These are phyloP conservation scores for Cladorrhinum sp. DNA, from an alignment of 2,329 filamentous ascomycete species.

Conservation along the genomic window DNA sequence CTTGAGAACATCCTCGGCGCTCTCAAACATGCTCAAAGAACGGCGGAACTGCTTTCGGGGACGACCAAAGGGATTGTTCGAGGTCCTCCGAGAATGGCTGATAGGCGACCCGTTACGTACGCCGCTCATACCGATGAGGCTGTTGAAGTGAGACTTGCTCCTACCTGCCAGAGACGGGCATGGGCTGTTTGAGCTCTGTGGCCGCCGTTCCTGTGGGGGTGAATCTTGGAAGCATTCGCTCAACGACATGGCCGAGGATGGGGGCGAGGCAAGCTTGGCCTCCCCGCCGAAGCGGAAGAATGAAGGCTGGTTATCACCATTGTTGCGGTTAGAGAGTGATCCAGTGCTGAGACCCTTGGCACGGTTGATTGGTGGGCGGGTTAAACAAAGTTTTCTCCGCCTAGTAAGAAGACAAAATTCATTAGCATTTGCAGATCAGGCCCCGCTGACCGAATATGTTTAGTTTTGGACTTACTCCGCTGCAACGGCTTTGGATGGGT, in stretches of 20 bases:
- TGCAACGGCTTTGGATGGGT: conserved; percentile 47
- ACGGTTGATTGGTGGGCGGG: conserved; percentile 71
- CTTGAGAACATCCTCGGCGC: conserved; percentile 83
- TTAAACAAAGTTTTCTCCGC: conserved; percentile 64
- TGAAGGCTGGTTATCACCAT: conserved; percentile 64
- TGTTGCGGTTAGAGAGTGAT: conserved; percentile 57
- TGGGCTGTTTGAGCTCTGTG: conserved; percentile 59
- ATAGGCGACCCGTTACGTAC: conserved; percentile 74
- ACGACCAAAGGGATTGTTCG: conserved; percentile 65
- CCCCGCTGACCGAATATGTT: conserved; percentile 21
- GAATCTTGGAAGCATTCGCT: conserved; percentile 81
- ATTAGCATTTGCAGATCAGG: conserved; percentile 28
- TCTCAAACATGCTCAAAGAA: conserved; percentile 97
- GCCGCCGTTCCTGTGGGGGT: conserved; percentile 67
- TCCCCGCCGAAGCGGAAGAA: conserved; percentile 70
- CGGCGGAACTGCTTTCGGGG: conserved; percentile 86
- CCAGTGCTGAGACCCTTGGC: conserved; percentile 73
- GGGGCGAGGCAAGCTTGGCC: conserved; percentile 36
- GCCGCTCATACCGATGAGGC: conserved; percentile 47
- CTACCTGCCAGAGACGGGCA: conserved; percentile 47
- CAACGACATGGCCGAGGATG: conserved; percentile 63
- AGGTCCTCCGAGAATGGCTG: conserved; percentile 67
- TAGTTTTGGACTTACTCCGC: conserved; percentile 48
- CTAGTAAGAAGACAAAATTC: conserved; percentile 37
- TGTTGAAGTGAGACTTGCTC: conserved; percentile 62